phyloP scores from a whole-genome alignment of 2,329 filamentous ascomycete genomes.

The Ophiobolus disseminans region DNA sequence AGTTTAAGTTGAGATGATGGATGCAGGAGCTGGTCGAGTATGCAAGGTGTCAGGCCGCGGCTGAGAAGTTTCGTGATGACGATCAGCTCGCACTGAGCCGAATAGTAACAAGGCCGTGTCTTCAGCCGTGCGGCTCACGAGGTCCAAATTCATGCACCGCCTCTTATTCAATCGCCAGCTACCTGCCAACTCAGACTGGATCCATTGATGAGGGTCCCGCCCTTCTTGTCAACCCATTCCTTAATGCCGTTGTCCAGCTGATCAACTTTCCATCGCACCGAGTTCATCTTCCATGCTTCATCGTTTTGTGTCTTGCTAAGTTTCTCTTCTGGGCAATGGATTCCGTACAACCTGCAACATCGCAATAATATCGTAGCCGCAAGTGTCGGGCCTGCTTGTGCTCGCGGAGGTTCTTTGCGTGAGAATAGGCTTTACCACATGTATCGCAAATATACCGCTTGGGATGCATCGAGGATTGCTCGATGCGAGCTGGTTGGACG shows the following conservation, averaged over 20 bases:
- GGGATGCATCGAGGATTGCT: not conserved
- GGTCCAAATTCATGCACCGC: not conserved
- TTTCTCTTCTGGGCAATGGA: slow-evolving; percentile 16
- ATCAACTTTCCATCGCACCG: slow-evolving; percentile 7
- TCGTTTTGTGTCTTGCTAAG: slow-evolving; percentile 11
- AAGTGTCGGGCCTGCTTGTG: slow-evolving; percentile 9
- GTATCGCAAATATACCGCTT: not conserved
- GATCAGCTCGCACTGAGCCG: too few relatives aligned
- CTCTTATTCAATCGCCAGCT: not conserved
- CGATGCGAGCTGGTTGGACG: too few relatives aligned
- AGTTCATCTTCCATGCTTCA: slow-evolving; percentile 13
- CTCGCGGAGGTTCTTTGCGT: slow-evolving; percentile 11
- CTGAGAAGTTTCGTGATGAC: too few relatives aligned
- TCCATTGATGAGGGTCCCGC: too few relatives aligned
- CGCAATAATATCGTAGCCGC: slow-evolving; percentile 4
- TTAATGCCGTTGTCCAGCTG: slow-evolving; percentile 1
- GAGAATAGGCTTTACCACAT: slow-evolving; percentile 3
- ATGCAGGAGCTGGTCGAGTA: too few relatives aligned
- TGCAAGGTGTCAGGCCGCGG: too few relatives aligned
- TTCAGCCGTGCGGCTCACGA: too few relatives aligned
- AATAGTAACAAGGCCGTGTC: too few relatives aligned
- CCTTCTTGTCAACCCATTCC: too few relatives aligned
- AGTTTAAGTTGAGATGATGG: too few relatives aligned
- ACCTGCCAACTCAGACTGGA: not conserved
- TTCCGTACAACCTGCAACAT: slow-evolving; percentile 5